Evolutionary conservation across 495 filamentous ascomycete species (phyloP).

Genomic region (Podospora sp.): DNA sequence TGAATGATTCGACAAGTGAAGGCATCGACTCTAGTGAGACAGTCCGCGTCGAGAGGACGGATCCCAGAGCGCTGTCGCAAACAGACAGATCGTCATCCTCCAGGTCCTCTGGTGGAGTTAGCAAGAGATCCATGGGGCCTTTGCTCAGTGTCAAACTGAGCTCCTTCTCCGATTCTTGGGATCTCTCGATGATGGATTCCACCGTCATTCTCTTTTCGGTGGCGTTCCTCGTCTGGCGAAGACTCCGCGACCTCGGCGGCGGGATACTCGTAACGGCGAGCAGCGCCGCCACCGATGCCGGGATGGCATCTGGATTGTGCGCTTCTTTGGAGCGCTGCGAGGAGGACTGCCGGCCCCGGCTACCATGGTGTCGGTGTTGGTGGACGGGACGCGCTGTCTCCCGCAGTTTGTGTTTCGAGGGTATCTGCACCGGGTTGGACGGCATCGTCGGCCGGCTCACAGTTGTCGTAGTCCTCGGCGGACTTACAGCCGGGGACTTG

Average conservation of each 20-base stretch:
- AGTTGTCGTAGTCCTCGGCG: conserved; percentile 33
- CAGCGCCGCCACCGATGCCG: conserved; percentile 61
- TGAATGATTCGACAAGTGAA: conserved; percentile 47
- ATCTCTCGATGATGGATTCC: conserved; percentile 51
- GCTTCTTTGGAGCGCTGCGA: conserved; percentile 36
- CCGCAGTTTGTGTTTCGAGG: conserved; percentile 38
- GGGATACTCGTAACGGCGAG: conserved; percentile 64
- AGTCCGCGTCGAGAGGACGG: conserved; percentile 45
- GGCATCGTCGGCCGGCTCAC: conserved; percentile 41
- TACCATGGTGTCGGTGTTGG: conserved; percentile 29
- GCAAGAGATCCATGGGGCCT: conserved; percentile 54
- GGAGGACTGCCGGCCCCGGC: conserved; percentile 19
- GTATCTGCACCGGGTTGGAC: conserved; percentile 52
- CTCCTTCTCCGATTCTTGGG: conserved; percentile 54
- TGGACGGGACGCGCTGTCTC: conserved; percentile 36
- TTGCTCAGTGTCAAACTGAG: conserved; percentile 48
- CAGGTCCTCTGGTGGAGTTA: conserved; percentile 57
- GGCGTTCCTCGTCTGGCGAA: conserved; percentile 26
- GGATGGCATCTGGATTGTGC: conserved; percentile 54
- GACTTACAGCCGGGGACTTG: conserved; percentile 34
- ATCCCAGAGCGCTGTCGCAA: conserved; percentile 49
- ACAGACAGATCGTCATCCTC: conserved; percentile 50
- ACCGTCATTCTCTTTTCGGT: conserved; percentile 49
- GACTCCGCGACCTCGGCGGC: conserved; percentile 38
- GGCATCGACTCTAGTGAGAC: conserved; percentile 54